Conservation (phyloP, 768 basidiomycete genomes). For the Pseudohyphozyma bogoriensis region DNA sequence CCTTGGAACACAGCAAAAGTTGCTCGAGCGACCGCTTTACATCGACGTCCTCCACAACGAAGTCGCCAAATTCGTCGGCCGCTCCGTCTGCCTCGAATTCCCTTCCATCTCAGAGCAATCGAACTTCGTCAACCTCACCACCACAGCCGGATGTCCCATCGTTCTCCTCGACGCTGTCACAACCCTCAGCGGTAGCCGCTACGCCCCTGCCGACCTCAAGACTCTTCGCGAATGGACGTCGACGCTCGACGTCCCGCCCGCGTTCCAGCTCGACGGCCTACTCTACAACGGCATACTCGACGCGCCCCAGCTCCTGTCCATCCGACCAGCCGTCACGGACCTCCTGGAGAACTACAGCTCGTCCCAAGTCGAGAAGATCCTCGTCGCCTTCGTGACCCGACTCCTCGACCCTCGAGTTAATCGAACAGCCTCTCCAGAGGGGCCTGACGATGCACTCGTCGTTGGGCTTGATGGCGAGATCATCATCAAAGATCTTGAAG, state of each 20-base stretch:
- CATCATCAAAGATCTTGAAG: slow-evolving; percentile 38
- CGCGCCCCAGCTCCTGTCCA: not conserved
- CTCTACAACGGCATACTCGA: not conserved
- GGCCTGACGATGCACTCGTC: no score
- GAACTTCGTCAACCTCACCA: no score
- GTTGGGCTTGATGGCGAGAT: not conserved
- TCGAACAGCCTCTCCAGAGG: no score
- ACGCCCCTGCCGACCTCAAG: not conserved
- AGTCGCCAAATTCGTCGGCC: not conserved
- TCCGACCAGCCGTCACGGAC: not conserved
- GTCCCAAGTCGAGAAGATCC: not conserved
- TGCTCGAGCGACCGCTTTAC: no score
- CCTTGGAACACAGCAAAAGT: no score
- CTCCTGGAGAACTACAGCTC: not conserved
- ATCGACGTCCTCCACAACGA: not conserved
- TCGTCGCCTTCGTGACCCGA: not conserved
- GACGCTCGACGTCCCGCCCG: not conserved
- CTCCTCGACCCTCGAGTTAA: no score
- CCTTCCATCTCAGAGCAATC: not conserved
- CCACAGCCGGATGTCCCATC: not conserved
- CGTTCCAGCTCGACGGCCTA: not conserved
- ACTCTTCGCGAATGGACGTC: not conserved
- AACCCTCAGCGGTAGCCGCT: not conserved
- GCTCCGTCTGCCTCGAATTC: not conserved
- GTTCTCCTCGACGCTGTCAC: not conserved